Conservation (phyloP, 306 rosid species). For the Canavalia ensiformis region DNA sequence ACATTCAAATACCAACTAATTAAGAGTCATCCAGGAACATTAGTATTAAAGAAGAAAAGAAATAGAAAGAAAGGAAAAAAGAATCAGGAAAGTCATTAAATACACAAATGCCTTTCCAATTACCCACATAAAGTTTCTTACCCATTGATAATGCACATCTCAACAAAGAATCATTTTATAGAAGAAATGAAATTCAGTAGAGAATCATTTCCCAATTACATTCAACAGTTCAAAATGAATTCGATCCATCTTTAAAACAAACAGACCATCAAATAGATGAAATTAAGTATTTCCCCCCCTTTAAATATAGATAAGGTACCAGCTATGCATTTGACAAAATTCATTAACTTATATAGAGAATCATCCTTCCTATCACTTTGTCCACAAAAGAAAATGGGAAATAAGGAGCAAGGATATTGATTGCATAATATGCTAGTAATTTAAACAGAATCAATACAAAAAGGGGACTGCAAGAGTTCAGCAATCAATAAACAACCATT, state of each 20-base stretch:
- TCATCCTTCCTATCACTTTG: background rate
- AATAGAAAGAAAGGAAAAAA: background rate
- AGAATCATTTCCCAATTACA: too few species aligned
- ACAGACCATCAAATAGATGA: background rate
- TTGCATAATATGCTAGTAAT: background rate
- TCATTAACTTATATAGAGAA: background rate
- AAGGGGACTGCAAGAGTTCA: constrained; percentile 6
- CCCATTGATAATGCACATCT: background rate
- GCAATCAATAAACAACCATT: background rate
- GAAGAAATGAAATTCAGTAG: too few species aligned
- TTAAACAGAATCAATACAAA: background rate
- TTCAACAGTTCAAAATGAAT: too few species aligned
- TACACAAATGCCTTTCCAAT: background rate
- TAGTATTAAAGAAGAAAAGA: background rate
- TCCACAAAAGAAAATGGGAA: constrained; percentile 2
- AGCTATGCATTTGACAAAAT: background rate
- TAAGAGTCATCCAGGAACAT: constrained; percentile 10
- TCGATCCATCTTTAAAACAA: too few species aligned
- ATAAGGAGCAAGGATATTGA: background rate
- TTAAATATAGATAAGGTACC: background rate
- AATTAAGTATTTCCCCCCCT: background rate
- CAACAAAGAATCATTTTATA: background rate
- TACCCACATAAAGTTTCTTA: background rate
- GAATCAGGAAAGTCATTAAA: background rate
- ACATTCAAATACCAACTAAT: constrained; percentile 28